Percentiles rank a stretch among this genome's conserved stretches.
Conservation (phyloP, 805 yeast species). For the Teunomyces barrocoloradensis region DNA sequence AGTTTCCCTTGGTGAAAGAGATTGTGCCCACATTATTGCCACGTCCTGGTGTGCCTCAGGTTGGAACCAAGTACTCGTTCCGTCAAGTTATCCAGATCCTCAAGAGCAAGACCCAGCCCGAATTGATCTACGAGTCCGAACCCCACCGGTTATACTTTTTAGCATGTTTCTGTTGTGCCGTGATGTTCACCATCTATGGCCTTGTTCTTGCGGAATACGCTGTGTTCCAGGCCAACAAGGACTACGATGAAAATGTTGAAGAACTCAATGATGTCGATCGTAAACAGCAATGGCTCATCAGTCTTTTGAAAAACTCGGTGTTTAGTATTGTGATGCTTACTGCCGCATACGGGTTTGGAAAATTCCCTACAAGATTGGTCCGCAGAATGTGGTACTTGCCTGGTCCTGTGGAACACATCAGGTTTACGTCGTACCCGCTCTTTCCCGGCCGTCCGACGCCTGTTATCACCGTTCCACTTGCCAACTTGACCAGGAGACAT, state of each 20-base stretch:
- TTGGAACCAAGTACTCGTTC: conserved; percentile 54
- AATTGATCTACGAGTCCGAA: conserved; percentile 77
- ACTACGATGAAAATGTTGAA: conserved; percentile 51
- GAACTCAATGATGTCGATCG: conserved; percentile 44
- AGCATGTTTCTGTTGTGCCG: conserved; percentile 63
- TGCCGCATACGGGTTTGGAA: conserved; percentile 28
- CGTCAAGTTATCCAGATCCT: conserved; percentile 61
- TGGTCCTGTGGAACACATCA: conserved; percentile 52
- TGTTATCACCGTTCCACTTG: conserved; percentile 63
- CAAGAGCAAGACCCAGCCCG: conserved; percentile 57
- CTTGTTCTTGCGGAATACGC: conserved; percentile 59
- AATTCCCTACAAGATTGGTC: conserved; percentile 66
- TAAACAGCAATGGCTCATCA: conserved; percentile 36
- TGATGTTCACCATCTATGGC: conserved; percentile 69
- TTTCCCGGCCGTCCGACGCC: conserved; percentile 78
- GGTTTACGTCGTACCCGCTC: conserved; percentile 71
- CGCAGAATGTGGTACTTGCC: conserved; percentile 79
- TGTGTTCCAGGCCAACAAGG: conserved; percentile 46
- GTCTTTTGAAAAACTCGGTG: conserved; percentile 25
- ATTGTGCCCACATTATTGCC: conserved; percentile 67
- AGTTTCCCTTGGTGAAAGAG: conserved; percentile 63
- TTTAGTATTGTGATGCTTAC: conserved; percentile 27
- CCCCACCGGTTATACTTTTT: conserved; percentile 77
- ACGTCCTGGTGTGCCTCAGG: conserved; percentile 74
- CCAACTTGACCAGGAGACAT: conserved; percentile 51